Conservation (phyloP, 208 protist species). For the Borovskyia barvae region DNA sequence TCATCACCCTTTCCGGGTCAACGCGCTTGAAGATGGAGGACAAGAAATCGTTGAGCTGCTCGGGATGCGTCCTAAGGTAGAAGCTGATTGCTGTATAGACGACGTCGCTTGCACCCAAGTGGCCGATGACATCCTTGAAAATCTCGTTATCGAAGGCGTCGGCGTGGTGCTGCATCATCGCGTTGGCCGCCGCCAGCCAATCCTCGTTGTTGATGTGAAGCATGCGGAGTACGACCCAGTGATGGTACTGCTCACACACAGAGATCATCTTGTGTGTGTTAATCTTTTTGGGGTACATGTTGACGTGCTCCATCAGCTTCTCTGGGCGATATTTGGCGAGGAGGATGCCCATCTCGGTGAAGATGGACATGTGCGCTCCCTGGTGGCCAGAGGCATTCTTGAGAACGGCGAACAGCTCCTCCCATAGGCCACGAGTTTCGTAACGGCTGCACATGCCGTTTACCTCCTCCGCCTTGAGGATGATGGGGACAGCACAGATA, state of each 20-base stretch:
- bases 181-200: slow-evolving; percentile 96
- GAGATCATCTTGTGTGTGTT: slow-evolving; percentile 98
- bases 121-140: slow-evolving; percentile 97
- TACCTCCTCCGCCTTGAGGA: slow-evolving; percentile 98
- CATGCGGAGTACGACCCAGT: slow-evolving; percentile 96
- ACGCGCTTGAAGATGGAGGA: slow-evolving; percentile 89
- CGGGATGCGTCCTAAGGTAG: slow-evolving; percentile 94
- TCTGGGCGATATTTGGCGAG: slow-evolving; percentile 99
- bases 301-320: slow-evolving; percentile 99
- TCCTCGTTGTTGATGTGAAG: slow-evolving; percentile 98
- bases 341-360: slow-evolving; percentile 99
- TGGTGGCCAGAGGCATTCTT: slow-evolving; percentile 94
- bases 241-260: slow-evolving; percentile 92
- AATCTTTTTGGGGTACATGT: slow-evolving; percentile 95
- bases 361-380: slow-evolving; percentile 98
- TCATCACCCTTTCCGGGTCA: slow-evolving; percentile 97
- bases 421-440: slow-evolving; percentile 91
- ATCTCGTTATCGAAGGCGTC: slow-evolving; percentile 97
- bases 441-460: slow-evolving; percentile 91
- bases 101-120: slow-evolving; percentile 96
- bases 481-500: slow-evolving; percentile 97
- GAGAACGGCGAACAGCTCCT: slow-evolving; percentile 95
- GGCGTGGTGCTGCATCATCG: slow-evolving; percentile 98
- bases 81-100: slow-evolving; percentile 97
- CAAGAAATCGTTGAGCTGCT: slow-evolving; percentile 97